phyloP scores from a whole-genome alignment of 225 moss, liverwort and hornwort genomes.

The Pseudisothecium myosuroides region DNA sequence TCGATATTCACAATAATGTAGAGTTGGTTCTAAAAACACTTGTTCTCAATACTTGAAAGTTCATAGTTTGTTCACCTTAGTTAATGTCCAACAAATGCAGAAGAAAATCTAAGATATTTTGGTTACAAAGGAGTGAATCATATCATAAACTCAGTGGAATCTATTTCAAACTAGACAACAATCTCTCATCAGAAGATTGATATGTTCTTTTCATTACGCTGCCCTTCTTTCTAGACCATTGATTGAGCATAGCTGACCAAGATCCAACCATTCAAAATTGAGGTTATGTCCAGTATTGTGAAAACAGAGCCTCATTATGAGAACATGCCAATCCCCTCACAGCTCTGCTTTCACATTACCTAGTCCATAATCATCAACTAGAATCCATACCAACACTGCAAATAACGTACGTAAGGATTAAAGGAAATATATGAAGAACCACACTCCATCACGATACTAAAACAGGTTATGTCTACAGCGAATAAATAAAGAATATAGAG shows the following conservation, averaged over 20 bases:
- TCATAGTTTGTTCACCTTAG: neutral
- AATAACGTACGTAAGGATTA: neutral
- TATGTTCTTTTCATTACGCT: neutral
- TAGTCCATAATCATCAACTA: neutral
- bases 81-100: no score
- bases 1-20: neutral
- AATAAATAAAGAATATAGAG: neutral
- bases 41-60: neutral
- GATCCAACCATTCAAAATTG: neutral
- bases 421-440: neutral
- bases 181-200: neutral
- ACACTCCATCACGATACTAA: neutral
- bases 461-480: neutral
- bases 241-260: neutral
- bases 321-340: neutral
- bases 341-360: neutral
- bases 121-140: neutral
- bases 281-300: neutral
- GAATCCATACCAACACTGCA: neutral
- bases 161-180: neutral
- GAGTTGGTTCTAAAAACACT: accelerated
- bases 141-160: accelerated
- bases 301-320: neutral
- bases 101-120: neutral
- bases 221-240: neutral